Evolutionary conservation across 2,329 filamentous ascomycete species (phyloP).

Genomic region (Grosmannia clavigera): DNA sequence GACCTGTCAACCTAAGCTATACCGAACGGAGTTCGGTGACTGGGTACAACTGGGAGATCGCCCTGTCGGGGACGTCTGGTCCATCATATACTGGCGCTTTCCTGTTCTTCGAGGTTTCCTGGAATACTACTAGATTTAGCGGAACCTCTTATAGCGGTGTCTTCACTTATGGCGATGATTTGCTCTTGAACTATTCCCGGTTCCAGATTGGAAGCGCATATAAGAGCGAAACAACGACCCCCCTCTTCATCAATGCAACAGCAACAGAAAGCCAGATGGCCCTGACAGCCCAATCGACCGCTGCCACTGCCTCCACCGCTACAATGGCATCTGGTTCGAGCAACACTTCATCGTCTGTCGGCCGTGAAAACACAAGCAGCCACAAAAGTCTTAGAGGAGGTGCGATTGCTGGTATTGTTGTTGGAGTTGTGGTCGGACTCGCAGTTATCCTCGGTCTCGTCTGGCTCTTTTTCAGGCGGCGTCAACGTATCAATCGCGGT

Average conservation of each 20-base stretch:
- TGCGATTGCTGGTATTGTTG: constrained; percentile 34
- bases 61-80: neutral
- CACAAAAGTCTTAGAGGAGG: constrained; percentile 14
- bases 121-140: neutral
- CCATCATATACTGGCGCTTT: too few relatives aligned
- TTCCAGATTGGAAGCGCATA: neutral
- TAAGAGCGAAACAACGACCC: neutral
- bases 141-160: constrained; percentile 5
- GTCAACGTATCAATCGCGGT: constrained; percentile 20
- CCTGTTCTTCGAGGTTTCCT: constrained; percentile 2
- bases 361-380: neutral
- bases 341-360: neutral
- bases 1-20: too few relatives aligned
- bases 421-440: constrained; percentile 25
- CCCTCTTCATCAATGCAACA: neutral
- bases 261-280: neutral
- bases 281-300: too few relatives aligned
- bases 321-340: neutral
- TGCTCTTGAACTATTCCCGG: too few relatives aligned
- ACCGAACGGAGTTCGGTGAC: too few relatives aligned
- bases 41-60: neutral
- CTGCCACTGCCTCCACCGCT: neutral
- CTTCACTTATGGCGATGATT: neutral
- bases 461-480: constrained; percentile 30
- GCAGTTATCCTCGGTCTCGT: constrained; percentile 26